A percentile compares a stretch with the other conserved stretches of the same genome.
These are phyloP conservation scores for Kodamaea sp. DNA, from an alignment of 1,139 yeast species.

Conservation along the genomic window DNA sequence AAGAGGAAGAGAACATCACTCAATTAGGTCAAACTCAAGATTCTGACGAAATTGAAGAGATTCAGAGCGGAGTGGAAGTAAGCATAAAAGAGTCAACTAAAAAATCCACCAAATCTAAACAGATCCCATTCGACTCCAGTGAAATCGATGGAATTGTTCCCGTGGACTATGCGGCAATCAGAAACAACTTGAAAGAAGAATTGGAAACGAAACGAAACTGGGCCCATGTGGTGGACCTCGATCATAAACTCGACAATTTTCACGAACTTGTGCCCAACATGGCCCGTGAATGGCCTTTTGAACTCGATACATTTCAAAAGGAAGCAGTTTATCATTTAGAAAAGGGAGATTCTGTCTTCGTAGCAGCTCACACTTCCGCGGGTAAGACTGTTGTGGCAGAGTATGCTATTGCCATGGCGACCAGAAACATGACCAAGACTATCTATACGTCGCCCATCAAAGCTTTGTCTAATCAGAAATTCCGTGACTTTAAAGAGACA, in stretches of 20 bases:
- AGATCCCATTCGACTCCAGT: slow-evolving; percentile 30
- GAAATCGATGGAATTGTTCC: slow-evolving; percentile 83
- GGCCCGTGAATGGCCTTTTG: slow-evolving; percentile 93
- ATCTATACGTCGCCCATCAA: slow-evolving; percentile 93
- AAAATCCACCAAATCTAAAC: slow-evolving; percentile 1
- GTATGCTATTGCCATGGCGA: slow-evolving; percentile 92
- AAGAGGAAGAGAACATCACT: slow-evolving; percentile 6
- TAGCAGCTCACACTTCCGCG: slow-evolving; percentile 96
- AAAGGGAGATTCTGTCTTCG: slow-evolving; percentile 96
- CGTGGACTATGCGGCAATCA: slow-evolving; percentile 43
- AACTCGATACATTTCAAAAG: slow-evolving; percentile 91
- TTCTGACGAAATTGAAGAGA: slow-evolving; percentile 6
- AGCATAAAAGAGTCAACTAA: slow-evolving; percentile 1
- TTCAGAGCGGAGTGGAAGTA: slow-evolving; percentile 6
- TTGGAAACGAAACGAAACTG: slow-evolving; percentile 58
- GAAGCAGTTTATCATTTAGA: slow-evolving; percentile 96
- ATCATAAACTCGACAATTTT: slow-evolving; percentile 81
- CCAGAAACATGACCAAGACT: slow-evolving; percentile 85
- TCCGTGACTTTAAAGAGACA: slow-evolving; percentile 83
- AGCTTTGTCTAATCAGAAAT: slow-evolving; percentile 90
- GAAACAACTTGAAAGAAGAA: slow-evolving; percentile 27
- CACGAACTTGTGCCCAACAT: slow-evolving; percentile 86
- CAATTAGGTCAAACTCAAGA: slow-evolving; percentile 6
- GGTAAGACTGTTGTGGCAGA: slow-evolving; percentile 94
- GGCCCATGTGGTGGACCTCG: slow-evolving; percentile 94